Base-by-base conservation (phyloP, 306 rosid species). In the Mimosa pudica region DNA sequence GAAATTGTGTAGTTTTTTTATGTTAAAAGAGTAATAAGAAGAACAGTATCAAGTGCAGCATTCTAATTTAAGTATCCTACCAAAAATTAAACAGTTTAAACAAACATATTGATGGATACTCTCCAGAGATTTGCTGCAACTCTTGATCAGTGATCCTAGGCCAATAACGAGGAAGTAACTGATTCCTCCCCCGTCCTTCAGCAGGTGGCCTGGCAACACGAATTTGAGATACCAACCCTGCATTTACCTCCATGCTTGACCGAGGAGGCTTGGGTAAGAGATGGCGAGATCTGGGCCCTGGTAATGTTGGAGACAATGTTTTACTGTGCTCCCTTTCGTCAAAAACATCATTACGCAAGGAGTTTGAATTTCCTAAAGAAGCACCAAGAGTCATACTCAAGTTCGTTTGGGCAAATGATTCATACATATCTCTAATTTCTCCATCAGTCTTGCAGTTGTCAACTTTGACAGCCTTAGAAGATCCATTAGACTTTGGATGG, bases 151-250 rank as follows among this genome's bases (percentile, higher is more conserved):
- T 95, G 77, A 95, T 95, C 81, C 98, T 89, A 73, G 99, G 99
- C 99, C 99, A 95, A 81, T 95, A 95, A 57, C 99, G 98, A 45
- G 99, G 99, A 84, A 95, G 99, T 70, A 95, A 87, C 92, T 95
- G 99, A 87, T 93, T 95, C 84, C 94, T 84, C 17, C 99, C 99
- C 84, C 98, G 89, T 77, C 97, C 98, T 90, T 95, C 99, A 38
- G 98, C 94, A 75, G 99, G 99, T 84, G 99, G 99, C 88, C 99
- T 88, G 78, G 99, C 99, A 64, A 95, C 93, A 57, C 98, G 98
- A 77, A 90, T 85, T 74, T 92, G 98, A 70, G 98, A 90, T 61
- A 72, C 86, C 88, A 84, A 83, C 69, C 89, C 79, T 70, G 87
- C 80, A 83, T 84, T 92, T 81, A 85, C 84, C 77, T 93, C 97